Evolutionary conservation across 1,139 yeast genomes (phyloP), one percentile per base, ranked within the genome.

Genomic region (Saccharomyces hybrid): DNA sequence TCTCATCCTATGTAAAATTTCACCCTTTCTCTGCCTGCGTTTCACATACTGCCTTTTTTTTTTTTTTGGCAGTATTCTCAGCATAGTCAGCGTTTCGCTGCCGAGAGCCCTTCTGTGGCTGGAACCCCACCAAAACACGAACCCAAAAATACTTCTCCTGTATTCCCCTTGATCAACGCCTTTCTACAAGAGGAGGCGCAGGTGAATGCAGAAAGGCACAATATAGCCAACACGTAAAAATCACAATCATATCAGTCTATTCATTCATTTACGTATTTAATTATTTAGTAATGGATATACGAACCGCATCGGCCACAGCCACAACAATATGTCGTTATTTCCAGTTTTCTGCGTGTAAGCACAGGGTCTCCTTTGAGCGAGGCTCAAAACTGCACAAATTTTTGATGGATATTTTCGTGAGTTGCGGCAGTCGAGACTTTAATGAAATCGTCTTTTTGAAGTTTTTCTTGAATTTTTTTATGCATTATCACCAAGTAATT

Each of bases 401-500:
- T 68, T 57, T 72, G 74, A 28, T 67, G 66, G 48, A 71, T 58
- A 28, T 67, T 69, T 32, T 29, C 64, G 64, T 51, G 63, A 59
- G 41, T 57, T 20, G 50, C 55, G 47, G 50, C 42, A 25, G 55
- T 53, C 13, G 55, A 54, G 9, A 62, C 55, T 50, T 66, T 67
- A 11, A 64, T 55, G 51, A 58, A 64, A 46, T 68, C 71, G 20
- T 70, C 71, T 46, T 67, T 68, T 47, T 82, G 83, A 48, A 82
- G 61, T 60, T 77, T 80, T n/a, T 75, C 80, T 55, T 75, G 76
- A 28, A 85, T 80, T 20, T 80, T 78, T 59, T 77, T 80, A 66
- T 88, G 95, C 57, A 87, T 70, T 51, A 76, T 77, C 4, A 82
- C 70, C 59, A 87, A 71, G 62, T 80, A 86, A 53, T 84, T 93